Percentiles rank a stretch among this genome's conserved stretches.
phyloP scores from a whole-genome alignment of 257 asterid species.

The Salvia hispanica region DNA sequence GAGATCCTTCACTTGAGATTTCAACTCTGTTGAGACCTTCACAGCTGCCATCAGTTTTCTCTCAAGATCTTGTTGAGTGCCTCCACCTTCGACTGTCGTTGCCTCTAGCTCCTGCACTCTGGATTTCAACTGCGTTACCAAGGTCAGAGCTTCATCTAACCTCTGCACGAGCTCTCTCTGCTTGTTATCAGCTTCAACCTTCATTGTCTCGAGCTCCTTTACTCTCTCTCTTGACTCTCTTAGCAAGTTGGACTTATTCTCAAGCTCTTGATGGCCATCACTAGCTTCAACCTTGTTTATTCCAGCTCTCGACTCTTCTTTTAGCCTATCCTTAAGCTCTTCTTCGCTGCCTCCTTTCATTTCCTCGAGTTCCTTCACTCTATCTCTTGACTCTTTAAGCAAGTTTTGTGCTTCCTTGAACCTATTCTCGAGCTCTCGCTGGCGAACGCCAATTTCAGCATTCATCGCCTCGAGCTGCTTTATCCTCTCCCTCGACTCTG shows the following conservation, averaged over 20 bases:
- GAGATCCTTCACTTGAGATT: slow-evolving; percentile 50
- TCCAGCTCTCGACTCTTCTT: slow-evolving; percentile 43
- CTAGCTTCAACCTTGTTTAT: slow-evolving; percentile 45
- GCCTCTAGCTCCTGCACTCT: slow-evolving; percentile 60
- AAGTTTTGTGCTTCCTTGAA: slow-evolving; percentile 40
- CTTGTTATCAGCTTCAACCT: no score
- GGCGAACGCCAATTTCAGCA: slow-evolving; percentile 29
- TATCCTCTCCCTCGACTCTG: slow-evolving; percentile 49
- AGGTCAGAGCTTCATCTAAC: background rate
- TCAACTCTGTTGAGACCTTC: slow-evolving; percentile 40
- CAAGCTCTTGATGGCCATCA: slow-evolving; percentile 36
- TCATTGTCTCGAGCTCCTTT: no score
- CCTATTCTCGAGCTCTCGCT: slow-evolving; percentile 46
- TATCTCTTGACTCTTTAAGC: slow-evolving; percentile 46
- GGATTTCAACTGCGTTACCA: slow-evolving; percentile 41
- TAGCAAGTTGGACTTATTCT: slow-evolving; percentile 31
- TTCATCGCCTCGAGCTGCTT: slow-evolving; percentile 39
- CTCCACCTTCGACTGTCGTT: background rate
- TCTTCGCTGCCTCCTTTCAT: background rate
- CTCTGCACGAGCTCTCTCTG: no score
- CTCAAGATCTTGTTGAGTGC: slow-evolving; percentile 45
- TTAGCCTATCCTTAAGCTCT: slow-evolving; percentile 55
- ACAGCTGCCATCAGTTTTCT: slow-evolving; percentile 49
- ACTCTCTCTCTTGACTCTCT: no score
- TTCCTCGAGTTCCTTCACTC: slow-evolving; percentile 58